phyloP scores from a whole-genome alignment of 108 stramenopile genomes.

The Epipyxis sp. region DNA sequence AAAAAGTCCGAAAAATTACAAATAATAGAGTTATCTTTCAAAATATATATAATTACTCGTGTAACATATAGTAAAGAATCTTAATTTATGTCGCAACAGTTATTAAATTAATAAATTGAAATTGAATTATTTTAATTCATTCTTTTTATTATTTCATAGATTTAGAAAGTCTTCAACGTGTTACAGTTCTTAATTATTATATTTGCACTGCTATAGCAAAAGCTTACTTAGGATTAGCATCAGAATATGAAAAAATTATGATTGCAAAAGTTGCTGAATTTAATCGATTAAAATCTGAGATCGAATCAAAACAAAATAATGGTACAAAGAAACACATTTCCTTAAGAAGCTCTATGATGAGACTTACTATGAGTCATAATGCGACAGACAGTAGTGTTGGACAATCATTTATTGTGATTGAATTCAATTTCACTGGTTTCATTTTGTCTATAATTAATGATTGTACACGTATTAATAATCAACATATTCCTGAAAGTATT shows the following conservation, averaged over 20 bases:
- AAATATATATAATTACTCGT: too few relatives aligned
- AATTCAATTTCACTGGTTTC: background rate
- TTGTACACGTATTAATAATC: background rate
- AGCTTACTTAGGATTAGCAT: background rate
- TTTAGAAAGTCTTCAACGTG: background rate
- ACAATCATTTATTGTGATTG: background rate
- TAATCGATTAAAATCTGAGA: background rate
- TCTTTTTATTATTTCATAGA: too few relatives aligned
- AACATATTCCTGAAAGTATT: background rate
- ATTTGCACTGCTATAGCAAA: background rate
- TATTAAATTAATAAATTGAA: background rate
- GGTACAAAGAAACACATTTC: background rate
- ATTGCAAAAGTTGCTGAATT: background rate
- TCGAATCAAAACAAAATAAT: background rate
- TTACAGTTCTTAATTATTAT: background rate
- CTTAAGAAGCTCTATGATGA: too few relatives aligned
- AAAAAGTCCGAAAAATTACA: too few relatives aligned
- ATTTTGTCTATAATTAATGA: background rate
- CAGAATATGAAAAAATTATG: slow-evolving; percentile 14
- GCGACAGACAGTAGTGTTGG: background rate
- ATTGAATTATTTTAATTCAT: background rate
- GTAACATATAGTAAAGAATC: background rate
- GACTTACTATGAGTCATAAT: background rate
- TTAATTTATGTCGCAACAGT: too few relatives aligned
- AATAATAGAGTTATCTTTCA: too few relatives aligned